These are phyloP conservation scores for Lagenidium giganteum DNA, from an alignment of 352 stramenopile species.

Conservation along the genomic window DNA sequence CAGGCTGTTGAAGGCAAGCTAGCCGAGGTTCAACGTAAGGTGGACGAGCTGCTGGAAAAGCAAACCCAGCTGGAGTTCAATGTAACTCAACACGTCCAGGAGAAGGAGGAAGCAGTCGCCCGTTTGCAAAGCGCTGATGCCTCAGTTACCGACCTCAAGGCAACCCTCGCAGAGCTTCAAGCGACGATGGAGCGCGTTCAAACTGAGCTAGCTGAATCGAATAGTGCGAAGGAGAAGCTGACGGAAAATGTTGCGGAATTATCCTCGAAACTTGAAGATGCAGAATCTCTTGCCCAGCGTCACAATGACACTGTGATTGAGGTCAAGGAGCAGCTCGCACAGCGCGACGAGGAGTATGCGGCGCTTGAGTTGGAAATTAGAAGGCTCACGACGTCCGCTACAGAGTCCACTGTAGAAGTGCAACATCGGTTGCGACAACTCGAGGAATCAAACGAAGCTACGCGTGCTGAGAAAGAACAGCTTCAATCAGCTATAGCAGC, in stretches of 20 bases:
- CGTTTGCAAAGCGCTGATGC: constrained; percentile 28
- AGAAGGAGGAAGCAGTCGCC: constrained; percentile 35
- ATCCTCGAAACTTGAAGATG: too few species aligned
- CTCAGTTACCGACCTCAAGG: constrained; percentile 32
- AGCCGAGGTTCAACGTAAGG: constrained; percentile 30
- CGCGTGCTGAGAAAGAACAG: too few species aligned
- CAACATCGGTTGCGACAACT: too few species aligned
- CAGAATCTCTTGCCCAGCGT: neutral
- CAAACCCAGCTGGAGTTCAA: constrained; percentile 41
- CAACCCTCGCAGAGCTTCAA: constrained; percentile 25
- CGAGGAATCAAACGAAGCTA: too few species aligned
- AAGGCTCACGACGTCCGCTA: too few species aligned
- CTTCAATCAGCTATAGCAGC: too few species aligned
- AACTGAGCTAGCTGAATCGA: too few species aligned
- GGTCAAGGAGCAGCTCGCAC: constrained; percentile 17
- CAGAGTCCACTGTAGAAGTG: too few species aligned
- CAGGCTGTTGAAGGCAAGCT: constrained; percentile 11
- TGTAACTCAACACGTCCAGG: too few species aligned
- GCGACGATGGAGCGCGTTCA: constrained; percentile 12
- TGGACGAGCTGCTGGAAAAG: constrained; percentile 38
- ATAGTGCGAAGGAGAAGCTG: constrained; percentile 28
- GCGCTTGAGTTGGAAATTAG: too few species aligned
- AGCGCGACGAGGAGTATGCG: too few species aligned
- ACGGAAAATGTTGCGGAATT: constrained; percentile 18
- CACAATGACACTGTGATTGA: constrained; percentile 9